Evolutionary conservation across 108 stramenopile species (phyloP).

Genomic region (Nannochloropsis salina): DNA sequence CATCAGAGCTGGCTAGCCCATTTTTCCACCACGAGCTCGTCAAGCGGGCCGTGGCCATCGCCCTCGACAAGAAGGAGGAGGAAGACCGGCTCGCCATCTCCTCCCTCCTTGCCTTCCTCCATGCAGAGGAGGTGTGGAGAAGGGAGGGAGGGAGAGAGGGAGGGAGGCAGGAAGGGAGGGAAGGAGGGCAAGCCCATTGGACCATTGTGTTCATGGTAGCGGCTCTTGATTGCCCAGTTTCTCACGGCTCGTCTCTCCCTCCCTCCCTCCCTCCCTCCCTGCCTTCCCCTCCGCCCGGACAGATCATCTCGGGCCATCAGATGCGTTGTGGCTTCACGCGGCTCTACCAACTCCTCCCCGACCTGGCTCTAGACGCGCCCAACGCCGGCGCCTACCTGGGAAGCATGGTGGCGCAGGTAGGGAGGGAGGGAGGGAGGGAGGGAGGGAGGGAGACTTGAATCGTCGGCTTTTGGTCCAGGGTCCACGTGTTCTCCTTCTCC

Average conservation of each 20-base stretch:
- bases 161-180: not conserved
- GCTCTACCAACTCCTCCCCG: constrained; percentile 71
- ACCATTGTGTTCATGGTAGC: not conserved
- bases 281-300: constrained; percentile 21
- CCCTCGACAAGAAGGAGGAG: constrained; percentile 72
- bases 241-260: not conserved
- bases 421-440: not conserved
- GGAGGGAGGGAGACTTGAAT: not conserved
- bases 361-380: constrained; percentile 74
- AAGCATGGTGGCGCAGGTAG: not conserved
- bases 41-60: constrained; percentile 76
- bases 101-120: not conserved
- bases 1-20: constrained; percentile 60
- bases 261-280: constrained; percentile 12
- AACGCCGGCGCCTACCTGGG: constrained; percentile 54
- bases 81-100: constrained; percentile 24
- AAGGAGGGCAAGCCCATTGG: not conserved
- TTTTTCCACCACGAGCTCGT: constrained; percentile 89
- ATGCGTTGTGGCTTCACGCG: constrained; percentile 74
- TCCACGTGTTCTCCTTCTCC: no score
- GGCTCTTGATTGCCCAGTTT: not conserved
- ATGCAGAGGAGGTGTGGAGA: not conserved
- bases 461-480: no score
- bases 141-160: not conserved
- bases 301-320: not conserved